These are phyloP conservation scores for Rubroshorea leprosula DNA, from an alignment of 345 rosid genomes.

Conservation along the genomic window DNA sequence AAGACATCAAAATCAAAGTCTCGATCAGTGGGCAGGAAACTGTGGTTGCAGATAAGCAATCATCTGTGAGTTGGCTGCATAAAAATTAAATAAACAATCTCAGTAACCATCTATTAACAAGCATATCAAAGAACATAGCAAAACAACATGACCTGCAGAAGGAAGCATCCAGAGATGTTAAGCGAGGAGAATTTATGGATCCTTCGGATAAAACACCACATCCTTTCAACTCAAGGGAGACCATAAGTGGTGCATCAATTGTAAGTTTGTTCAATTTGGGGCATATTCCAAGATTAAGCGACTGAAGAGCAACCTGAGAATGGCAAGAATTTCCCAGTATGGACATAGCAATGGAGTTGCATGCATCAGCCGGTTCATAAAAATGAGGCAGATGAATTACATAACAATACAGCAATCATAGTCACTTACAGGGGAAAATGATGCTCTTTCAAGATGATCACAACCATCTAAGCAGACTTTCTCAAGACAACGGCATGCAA, in stretches of 20 bases:
- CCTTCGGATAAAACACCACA: conserved; percentile 89
- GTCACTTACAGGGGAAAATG: conserved; percentile 77
- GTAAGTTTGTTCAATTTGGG: conserved; percentile 70
- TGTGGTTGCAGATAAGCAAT: conserved; percentile 75
- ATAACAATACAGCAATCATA: not conserved
- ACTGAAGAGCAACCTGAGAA: conserved; percentile 72
- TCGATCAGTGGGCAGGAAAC: conserved; percentile 74
- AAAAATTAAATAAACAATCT: conserved; percentile 11
- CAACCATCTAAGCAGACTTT: conserved; percentile 86
- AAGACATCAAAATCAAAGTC: conserved; percentile 87
- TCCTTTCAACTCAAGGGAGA: conserved; percentile 87
- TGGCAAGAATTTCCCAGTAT: not conserved
- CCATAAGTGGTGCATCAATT: conserved; percentile 80
- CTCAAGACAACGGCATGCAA: conserved; percentile 80
- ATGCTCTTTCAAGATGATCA: conserved; percentile 87
- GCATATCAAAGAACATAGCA: conserved; percentile 9
- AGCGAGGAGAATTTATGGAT: conserved; percentile 67
- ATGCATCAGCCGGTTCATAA: not conserved
- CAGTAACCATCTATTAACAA: conserved; percentile 7
- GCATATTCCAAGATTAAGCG: conserved; percentile 93
- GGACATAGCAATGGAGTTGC: not conserved
- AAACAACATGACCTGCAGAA: conserved; percentile 66
- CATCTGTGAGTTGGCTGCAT: conserved; percentile 87
- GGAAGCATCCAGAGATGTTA: conserved; percentile 90
- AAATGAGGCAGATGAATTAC: not conserved